Evolutionary conservation across 2,329 filamentous ascomycete species (phyloP), one percentile per base, ranked within the genome.

Genomic region (Rhytidhysteron rufulum): DNA sequence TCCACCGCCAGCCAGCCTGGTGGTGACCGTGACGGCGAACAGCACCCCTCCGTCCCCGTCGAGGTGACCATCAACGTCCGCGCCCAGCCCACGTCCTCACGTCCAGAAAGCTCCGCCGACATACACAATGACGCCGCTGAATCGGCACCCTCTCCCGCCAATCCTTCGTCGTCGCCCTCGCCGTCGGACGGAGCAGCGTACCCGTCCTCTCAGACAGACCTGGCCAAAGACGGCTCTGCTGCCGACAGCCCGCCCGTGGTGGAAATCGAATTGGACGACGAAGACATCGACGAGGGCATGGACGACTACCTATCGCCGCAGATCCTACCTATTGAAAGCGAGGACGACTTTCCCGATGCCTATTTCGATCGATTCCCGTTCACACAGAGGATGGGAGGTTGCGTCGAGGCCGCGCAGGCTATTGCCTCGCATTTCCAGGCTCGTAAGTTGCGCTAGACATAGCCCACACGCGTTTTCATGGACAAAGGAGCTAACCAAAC

Each of bases 21-120:
- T 24, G 44, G 37, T 6, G 39, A 42, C 29, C n/a, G n/a, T n/a
- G n/a, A n/a, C n/a, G n/a, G n/a, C n/a, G n/a, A n/a, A n/a, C n/a
- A n/a, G n/a, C n/a, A n/a, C n/a, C 34, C 37, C 35, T 49, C 63
- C 30, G 53, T 60, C 33, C 62, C 55, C 30, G 64, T 62, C 32
- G 54, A 68, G 41, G 64, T 70, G 53, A 61, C 67, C 29, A 69
- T 66, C 41, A 48, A 47, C 31, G 29, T 49, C 49, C 59, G 62
- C 47, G 54, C 61, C 34, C 63, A 60, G 37, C 55, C 55, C 16
- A 55, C 53, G 7, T 56, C 57, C 35, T 51, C 55, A 25, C 45
- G 55, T 40, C 50, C 42, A 29, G 40, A 43, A 29, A 48, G 53
- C 8, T 41, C 41, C 22, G 30, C 47, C 40, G 41, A 40, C 42